phyloP scores from a whole-genome alignment of 1,284 basidiomycete species.

The Apiotrichum domesticum region DNA sequence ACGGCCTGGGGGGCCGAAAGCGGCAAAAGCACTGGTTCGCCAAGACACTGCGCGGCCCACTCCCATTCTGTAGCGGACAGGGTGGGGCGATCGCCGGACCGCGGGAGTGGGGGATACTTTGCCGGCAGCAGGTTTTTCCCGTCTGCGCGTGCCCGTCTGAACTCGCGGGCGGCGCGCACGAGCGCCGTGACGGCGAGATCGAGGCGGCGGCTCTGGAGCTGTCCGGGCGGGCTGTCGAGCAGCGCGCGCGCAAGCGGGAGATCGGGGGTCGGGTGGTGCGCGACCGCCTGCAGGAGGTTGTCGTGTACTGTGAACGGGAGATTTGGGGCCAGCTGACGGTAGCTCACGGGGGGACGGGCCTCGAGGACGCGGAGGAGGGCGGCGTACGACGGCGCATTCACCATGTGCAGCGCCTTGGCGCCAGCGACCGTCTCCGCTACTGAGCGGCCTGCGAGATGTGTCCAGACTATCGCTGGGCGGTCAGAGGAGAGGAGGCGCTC shows the following conservation, averaged over 20 bases:
- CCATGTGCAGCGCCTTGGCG: background rate
- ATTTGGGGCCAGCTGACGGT: background rate
- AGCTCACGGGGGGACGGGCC: background rate
- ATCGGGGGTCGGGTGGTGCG: background rate
- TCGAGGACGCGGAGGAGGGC: background rate
- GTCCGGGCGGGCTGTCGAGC: background rate
- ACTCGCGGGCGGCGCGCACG: background rate
- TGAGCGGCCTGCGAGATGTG: background rate
- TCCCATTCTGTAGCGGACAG: constrained; percentile 1
- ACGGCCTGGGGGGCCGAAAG: no score
- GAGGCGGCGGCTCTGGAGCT: constrained; percentile 1
- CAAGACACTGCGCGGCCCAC: background rate
- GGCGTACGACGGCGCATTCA: background rate
- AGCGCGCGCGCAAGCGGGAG: constrained; percentile 5
- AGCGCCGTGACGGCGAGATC: constrained; percentile 7
- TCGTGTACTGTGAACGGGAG: background rate
- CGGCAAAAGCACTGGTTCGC: background rate
- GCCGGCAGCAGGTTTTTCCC: background rate
- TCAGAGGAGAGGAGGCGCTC: constrained; percentile 10
- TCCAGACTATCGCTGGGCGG: background rate
- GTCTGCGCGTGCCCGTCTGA: background rate
- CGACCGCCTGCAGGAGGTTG: background rate
- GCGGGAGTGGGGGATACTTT: background rate
- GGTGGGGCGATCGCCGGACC: background rate
- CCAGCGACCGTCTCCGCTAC: background rate